A percentile compares a stretch with the other conserved stretches of the same genome.
phyloP scores from a whole-genome alignment of 306 rosid genomes.

The Gynostemma pentaphyllum region DNA sequence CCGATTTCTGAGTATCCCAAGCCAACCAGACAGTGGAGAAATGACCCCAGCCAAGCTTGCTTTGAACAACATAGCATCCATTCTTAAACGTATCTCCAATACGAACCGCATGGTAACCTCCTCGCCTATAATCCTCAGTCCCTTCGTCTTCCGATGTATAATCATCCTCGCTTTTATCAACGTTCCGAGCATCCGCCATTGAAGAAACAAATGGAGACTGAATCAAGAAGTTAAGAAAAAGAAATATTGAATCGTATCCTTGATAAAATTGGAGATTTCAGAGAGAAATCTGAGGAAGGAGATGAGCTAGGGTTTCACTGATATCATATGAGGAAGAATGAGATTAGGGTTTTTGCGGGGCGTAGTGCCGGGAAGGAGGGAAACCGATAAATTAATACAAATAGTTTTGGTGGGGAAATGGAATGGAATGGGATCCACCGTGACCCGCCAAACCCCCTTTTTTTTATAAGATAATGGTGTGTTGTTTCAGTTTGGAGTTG shows the following conservation, averaged over 20 bases:
- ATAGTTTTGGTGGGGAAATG: neutral
- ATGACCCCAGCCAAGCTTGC: constrained; percentile 40
- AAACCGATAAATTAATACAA: neutral
- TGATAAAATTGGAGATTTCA: neutral
- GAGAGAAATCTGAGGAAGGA: neutral
- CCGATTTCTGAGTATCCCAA: constrained; percentile 29
- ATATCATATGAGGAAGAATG: neutral
- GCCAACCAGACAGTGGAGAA: constrained; percentile 42
- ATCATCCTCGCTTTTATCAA: constrained; percentile 19
- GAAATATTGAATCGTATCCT: neutral
- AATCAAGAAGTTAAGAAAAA: neutral
- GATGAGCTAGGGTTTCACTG: neutral
- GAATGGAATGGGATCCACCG: neutral
- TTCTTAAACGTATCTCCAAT: constrained; percentile 32
- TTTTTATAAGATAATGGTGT: no score
- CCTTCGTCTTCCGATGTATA: constrained; percentile 33
- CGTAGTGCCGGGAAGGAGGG: constrained; percentile 1
- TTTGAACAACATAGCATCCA: constrained; percentile 30
- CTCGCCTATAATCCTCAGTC: constrained; percentile 28
- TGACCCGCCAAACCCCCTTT: neutral
- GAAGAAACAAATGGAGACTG: neutral
- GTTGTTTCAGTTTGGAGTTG: no score
- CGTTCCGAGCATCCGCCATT: constrained; percentile 29
- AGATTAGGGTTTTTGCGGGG: constrained; percentile 11
- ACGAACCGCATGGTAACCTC: constrained; percentile 32